phyloP scores from a whole-genome alignment of 371 early-diverging fungal genomes.

The Mortierella sp. region DNA sequence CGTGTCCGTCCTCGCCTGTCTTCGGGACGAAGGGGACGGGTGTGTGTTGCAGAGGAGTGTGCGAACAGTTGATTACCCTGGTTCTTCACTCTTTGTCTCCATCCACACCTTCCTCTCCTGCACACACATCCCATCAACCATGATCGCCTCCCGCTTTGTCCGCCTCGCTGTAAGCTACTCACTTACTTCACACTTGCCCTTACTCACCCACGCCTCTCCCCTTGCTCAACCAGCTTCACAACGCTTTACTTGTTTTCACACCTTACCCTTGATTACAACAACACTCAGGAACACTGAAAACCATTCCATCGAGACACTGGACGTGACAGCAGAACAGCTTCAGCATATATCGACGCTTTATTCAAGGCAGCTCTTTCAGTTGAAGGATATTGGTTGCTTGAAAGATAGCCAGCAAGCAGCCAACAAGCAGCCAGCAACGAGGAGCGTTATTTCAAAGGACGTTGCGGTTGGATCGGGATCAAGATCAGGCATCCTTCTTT shows the following conservation, averaged over 20 bases:
- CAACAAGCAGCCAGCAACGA: neutral
- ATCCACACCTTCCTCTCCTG: slow-evolving; percentile 5
- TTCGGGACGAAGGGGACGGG: slow-evolving; percentile 2
- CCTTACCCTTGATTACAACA: neutral
- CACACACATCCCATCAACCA: slow-evolving; percentile 19
- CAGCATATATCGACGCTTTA: neutral
- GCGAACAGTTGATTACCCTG: neutral
- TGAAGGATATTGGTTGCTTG: neutral
- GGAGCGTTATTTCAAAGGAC: neutral
- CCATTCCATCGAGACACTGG: neutral
- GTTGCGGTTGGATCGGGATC: neutral
- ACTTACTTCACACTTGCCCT: neutral
- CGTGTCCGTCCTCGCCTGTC: neutral
- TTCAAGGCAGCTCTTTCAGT: neutral
- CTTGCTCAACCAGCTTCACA: neutral
- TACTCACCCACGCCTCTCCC: neutral
- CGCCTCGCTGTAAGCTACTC: slow-evolving; percentile 44
- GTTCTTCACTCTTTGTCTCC: slow-evolving; percentile 6
- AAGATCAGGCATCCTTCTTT: neutral
- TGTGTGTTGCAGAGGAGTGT: neutral
- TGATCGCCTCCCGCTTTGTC: slow-evolving; percentile 43
- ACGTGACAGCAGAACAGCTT: neutral
- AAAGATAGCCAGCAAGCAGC: neutral
- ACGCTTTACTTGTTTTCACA: neutral
- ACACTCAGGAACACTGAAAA: neutral